Conservation (phyloP, 139 green algal genomes). For the Ettlia oleoabundans region DNA sequence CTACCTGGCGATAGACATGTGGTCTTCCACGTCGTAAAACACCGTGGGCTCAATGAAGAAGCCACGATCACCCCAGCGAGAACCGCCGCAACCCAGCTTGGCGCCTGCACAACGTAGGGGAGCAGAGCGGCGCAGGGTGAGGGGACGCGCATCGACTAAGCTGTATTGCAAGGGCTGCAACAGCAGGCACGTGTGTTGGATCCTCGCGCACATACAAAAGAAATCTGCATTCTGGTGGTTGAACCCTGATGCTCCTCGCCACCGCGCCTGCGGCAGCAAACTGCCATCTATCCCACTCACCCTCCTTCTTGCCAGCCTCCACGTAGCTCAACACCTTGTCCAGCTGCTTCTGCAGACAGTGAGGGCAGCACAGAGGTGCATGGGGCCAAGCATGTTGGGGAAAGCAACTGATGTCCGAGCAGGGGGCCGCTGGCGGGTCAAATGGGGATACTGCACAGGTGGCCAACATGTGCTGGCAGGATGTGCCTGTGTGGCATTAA, state of each 20-base stretch:
- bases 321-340: constrained; percentile 67
- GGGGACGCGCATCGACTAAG: not conserved
- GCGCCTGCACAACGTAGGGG: constrained; percentile 43
- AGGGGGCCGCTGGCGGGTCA: too few relatives aligned
- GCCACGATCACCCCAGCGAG: constrained; percentile 23
- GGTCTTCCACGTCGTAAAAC: constrained; percentile 69
- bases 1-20: constrained; percentile 60
- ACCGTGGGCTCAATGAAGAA: constrained; percentile 72
- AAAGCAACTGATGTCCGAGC: too few relatives aligned
- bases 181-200: not conserved
- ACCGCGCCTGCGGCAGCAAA: too few relatives aligned
- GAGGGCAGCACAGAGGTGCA: not conserved
- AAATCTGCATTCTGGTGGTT: too few relatives aligned
- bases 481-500: not conserved
- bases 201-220: not conserved
- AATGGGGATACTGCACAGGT: too few relatives aligned
- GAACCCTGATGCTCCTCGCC: too few relatives aligned
- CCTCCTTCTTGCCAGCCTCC: constrained; percentile 50
- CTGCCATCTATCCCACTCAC: constrained; percentile 14
- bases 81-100: constrained; percentile 48
- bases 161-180: not conserved
- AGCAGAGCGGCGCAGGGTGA: too few relatives aligned
- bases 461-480: too few relatives aligned
- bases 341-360: constrained; percentile 56
- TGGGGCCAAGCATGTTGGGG: too few relatives aligned